Conservation (phyloP, 139 green algal species). For the Ettlia oleoabundans region DNA sequence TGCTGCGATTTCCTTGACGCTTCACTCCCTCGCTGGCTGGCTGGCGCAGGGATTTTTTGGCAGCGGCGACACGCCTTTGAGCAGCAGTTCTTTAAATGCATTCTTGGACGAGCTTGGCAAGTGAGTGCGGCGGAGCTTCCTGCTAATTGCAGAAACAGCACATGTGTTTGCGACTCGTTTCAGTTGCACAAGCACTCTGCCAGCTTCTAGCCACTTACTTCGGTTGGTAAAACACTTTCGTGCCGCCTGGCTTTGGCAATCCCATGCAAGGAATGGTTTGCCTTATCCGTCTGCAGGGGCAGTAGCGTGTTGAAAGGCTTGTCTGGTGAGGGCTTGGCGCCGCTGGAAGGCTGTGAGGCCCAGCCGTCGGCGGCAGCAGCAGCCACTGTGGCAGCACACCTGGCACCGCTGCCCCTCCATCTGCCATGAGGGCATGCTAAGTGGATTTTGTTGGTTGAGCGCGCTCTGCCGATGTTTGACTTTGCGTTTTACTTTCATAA, state of each 20-base stretch:
- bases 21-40: background rate
- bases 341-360: background rate
- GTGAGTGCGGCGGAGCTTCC: no score
- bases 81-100: conserved; percentile 9
- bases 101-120: conserved; percentile 30
- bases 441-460: no score
- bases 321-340: background rate
- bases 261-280: no score
- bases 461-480: background rate
- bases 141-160: background rate
- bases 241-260: no score
- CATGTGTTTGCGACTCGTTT: background rate
- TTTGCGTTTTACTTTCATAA: background rate
- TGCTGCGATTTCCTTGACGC: background rate
- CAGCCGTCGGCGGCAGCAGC: background rate
- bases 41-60: conserved; percentile 19
- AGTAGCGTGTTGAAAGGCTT: conserved; percentile 17
- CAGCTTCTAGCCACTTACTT: background rate
- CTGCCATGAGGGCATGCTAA: background rate
- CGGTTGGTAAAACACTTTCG: no score
- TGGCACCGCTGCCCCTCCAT: conserved; percentile 7
- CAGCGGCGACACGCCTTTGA: conserved; percentile 16
- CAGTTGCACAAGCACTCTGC: background rate
- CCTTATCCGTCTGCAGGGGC: background rate
- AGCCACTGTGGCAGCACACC: background rate